Evolutionary conservation across 2,329 filamentous ascomycete genomes (phyloP), one percentile per base, ranked within the genome.

Genomic region (Verticillium alfalfae): DNA sequence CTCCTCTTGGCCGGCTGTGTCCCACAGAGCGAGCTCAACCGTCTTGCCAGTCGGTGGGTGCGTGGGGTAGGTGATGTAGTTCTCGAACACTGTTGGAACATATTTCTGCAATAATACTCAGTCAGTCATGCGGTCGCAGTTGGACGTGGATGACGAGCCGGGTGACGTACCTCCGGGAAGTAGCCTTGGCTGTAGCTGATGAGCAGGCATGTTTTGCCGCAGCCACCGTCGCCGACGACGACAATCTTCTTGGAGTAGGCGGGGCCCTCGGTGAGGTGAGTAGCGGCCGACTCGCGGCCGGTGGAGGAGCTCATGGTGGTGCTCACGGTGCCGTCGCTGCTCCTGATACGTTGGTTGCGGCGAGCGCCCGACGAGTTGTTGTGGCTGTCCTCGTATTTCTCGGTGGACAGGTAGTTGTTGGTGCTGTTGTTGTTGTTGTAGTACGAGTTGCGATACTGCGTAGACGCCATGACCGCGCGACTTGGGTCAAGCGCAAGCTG

Each of bases 171-270:
- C 91, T 99, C 94, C 78, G 95, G 95, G 74, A 99, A 99, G 77
- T 97, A 97, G 63, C 95, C 95, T 80, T 98, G 93, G 72, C 93
- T 96, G 81, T 98, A 99, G 79, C 93, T 97, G 78, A 99, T 99
- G 77, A 99, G 82, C 68, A 99, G 82, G 81, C 95, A 99, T 9
- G 95, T 99, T 87, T 99, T 99, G 70, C 95, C 95, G 77, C 95
- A 99, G 65, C 95, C 95, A 70, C 95, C 95, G 76, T 99, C 95
- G 65, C 95, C 95, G 56, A 99, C 95, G 59, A 99, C 95, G 55
- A 99, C 95, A 73, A 99, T 95, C 84, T 99, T 99, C 84, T 99
- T 99, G 68, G 94, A 98, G 79, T 95, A 97, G 62, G 92, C 86
- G 4, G 94, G 93, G 31, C 91, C 92, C 73, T 96, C 92, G 58